Evolutionary conservation across 495 filamentous ascomycete species (phyloP).

Genomic region (Bacidia gigantensis): DNA sequence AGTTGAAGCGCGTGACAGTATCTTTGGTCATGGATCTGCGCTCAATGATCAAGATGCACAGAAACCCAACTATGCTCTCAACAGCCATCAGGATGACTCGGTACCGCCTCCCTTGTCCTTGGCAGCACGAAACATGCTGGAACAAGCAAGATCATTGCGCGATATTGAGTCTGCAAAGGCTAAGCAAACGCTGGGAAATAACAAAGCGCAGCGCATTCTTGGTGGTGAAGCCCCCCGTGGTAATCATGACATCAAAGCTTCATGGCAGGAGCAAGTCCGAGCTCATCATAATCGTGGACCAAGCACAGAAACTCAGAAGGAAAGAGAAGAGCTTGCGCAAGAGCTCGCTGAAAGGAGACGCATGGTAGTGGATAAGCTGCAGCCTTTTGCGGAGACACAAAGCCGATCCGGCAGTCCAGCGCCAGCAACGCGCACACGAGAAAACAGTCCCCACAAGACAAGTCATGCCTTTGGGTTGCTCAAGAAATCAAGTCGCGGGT

Average conservation of each 20-base stretch:
- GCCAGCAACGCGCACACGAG: constrained; percentile 33
- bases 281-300: constrained; percentile 35
- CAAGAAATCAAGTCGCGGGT: constrained; percentile 53
- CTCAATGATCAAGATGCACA: constrained; percentile 31
- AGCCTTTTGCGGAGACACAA: constrained; percentile 55
- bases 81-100: constrained; percentile 2
- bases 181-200: constrained; percentile 16
- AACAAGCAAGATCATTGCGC: constrained; percentile 21
- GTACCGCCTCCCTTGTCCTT: constrained; percentile 16
- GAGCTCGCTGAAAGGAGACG: constrained; percentile 66
- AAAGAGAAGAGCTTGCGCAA: constrained; percentile 63
- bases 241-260: constrained; percentile 5
- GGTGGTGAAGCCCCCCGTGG: constrained; percentile 15
- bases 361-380: constrained; percentile 69
- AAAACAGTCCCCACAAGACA: constrained; percentile 25
- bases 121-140: constrained; percentile 22
- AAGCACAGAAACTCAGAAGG: constrained; percentile 48
- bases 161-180: constrained; percentile 20
- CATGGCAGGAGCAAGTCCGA: constrained; percentile 17
- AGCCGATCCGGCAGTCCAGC: constrained; percentile 40
- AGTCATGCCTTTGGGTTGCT: constrained; percentile 55
- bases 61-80: constrained; percentile 27
- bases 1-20: constrained; percentile 18
- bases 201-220: constrained; percentile 19
- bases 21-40: constrained; percentile 20